Percentiles rank a stretch among this genome's conserved stretches.
phyloP scores from a whole-genome alignment of 306 rosid species.

The Canavalia gladiata region DNA sequence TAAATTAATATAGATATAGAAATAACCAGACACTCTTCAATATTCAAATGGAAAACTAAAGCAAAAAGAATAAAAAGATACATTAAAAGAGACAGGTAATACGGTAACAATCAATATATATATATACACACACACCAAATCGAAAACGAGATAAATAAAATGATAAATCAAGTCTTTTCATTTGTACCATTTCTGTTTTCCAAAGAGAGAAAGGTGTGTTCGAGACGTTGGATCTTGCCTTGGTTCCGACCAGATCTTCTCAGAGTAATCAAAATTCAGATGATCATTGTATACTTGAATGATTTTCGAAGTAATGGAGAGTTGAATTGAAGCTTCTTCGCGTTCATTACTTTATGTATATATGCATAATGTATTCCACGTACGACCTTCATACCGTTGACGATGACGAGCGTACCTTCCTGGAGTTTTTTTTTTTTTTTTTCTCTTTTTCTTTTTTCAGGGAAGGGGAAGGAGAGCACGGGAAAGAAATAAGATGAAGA shows the following conservation, averaged over 20 bases:
- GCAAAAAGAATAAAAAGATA: neutral
- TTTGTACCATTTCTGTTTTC: conserved; percentile 19
- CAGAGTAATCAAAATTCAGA: conserved; percentile 11
- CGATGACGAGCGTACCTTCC: conserved; percentile 1
- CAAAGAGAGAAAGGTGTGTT: neutral
- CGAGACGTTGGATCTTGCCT: conserved; percentile 29
- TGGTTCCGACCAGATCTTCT: conserved; percentile 25
- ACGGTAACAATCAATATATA: neutral
- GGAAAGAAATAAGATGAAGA: too few species aligned
- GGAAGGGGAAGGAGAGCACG: too few species aligned
- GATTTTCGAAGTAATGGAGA: neutral
- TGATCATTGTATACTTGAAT: neutral
- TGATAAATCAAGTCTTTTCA: neutral
- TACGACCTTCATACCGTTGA: conserved; percentile 28
- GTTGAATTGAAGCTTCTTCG: conserved; percentile 14
- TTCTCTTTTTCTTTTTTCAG: too few species aligned
- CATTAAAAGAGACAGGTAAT: neutral
- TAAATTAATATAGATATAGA: conserved; percentile 25
- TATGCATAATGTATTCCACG: neutral
- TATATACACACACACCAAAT: neutral
- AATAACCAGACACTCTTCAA: neutral
- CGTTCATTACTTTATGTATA: neutral
- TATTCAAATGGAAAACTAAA: neutral
- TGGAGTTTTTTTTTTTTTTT: neutral
- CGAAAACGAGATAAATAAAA: neutral